Conservation (phyloP, 2,329 filamentous ascomycete species). For the Beauveria caledonica region DNA sequence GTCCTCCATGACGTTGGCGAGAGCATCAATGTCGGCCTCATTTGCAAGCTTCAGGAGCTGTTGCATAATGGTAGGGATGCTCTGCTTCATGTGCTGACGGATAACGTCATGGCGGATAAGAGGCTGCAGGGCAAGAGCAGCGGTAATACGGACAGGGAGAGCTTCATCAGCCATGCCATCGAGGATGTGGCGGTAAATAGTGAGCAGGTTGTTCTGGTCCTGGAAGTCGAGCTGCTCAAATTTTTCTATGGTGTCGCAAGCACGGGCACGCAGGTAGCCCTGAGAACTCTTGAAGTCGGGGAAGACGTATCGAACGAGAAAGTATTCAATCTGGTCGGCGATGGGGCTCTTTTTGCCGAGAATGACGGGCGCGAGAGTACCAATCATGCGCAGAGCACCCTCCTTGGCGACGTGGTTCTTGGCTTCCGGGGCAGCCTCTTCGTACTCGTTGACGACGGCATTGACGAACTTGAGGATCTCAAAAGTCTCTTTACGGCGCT, state of each 20-base stretch:
- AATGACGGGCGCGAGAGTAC: constrained; percentile 86
- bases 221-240: constrained; percentile 97
- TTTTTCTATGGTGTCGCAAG: constrained; percentile 96
- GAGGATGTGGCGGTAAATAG: constrained; percentile 93
- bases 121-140: constrained; percentile 86
- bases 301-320: constrained; percentile 96
- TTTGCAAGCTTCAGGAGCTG: constrained; percentile 94
- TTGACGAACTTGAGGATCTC: constrained; percentile 94
- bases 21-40: constrained; percentile 92
- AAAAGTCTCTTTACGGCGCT: constrained; percentile 90
- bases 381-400: constrained; percentile 93
- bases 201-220: constrained; percentile 87
- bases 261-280: constrained; percentile 86
- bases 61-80: constrained; percentile 99
- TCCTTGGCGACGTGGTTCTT: constrained; percentile 96
- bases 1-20: constrained; percentile 99
- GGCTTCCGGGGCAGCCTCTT: constrained; percentile 71
- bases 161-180: constrained; percentile 95
- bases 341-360: constrained; percentile 98
- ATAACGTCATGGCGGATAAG: constrained; percentile 94
- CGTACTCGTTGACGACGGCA: constrained; percentile 87
- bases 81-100: constrained; percentile 90
- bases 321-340: constrained; percentile 95
- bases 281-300: constrained; percentile 91
- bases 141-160: constrained; percentile 87